Conservation (phyloP, 2,329 filamentous ascomycete species). For the Microascus cirrosus region DNA sequence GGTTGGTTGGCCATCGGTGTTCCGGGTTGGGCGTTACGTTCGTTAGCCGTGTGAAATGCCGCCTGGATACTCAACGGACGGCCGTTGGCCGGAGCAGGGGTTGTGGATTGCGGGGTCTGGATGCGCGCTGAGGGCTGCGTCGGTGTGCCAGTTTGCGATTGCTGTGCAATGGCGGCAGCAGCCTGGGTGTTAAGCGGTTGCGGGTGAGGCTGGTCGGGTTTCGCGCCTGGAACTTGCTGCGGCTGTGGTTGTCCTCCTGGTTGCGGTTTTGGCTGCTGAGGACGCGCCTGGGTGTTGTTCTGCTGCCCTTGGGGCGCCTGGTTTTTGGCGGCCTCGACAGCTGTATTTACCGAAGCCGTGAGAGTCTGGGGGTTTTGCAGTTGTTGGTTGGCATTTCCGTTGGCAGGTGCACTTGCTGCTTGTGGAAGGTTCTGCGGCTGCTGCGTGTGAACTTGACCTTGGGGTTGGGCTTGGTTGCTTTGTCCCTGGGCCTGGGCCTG, state of each 20-base stretch:
- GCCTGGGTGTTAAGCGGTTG: slow-evolving; percentile 38
- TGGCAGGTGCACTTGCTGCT: neutral
- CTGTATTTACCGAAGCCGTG: slow-evolving; percentile 28
- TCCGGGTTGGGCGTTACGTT: slow-evolving; percentile 17
- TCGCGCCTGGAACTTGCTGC: slow-evolving; percentile 6
- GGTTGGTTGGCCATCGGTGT: slow-evolving; percentile 13
- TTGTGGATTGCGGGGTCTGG: slow-evolving; percentile 36
- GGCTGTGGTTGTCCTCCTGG: slow-evolving; percentile 18
- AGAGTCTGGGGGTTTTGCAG: slow-evolving; percentile 14
- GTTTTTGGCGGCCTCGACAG: slow-evolving; percentile 33
- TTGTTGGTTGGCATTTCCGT: slow-evolving; percentile 8
- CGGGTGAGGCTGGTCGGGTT: slow-evolving; percentile 14
- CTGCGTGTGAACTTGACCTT: neutral
- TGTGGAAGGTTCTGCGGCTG: neutral
- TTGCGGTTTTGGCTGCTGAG: slow-evolving; percentile 11
- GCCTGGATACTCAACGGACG: slow-evolving; percentile 36
- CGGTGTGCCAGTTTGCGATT: slow-evolving; percentile 32
- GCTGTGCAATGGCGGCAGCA: slow-evolving; percentile 23
- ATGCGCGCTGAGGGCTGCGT: slow-evolving; percentile 35
- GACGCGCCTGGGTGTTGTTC: slow-evolving; percentile 14
- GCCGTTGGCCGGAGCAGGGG: slow-evolving; percentile 23
- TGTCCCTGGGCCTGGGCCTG: slow-evolving; percentile 2
- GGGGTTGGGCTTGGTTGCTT: slow-evolving; percentile 1
- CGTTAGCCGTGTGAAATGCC: slow-evolving; percentile 37
- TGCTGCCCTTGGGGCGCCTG: slow-evolving; percentile 21